Evolutionary conservation across 805 yeast species (phyloP), one percentile per base, ranked within the genome.

Genomic region (Saccharomyces jurei): DNA sequence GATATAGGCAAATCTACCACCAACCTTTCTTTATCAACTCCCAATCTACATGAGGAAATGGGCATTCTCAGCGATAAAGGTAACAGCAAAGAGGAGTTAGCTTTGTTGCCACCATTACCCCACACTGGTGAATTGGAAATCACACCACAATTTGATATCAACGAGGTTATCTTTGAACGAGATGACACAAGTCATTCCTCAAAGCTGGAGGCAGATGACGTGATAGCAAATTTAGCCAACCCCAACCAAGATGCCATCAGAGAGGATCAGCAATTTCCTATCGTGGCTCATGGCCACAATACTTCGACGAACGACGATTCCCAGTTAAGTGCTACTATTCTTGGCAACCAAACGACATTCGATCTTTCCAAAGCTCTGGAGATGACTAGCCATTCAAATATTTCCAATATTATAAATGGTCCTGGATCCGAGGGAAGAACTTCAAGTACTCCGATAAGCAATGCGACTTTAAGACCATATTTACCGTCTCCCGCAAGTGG

Each of bases 351-450:
- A 50, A 58, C 60, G 5, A 60, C 68, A 17, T 63, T 65, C 46
- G 67, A 66, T 56, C 58, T 66, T n/a, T 65, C 70, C 13, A 65
- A 65, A 51, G 69, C 70, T 5, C 52, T 66, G 32, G 66, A 66
- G 54, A 66, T 66, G 44, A n/a, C 62, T 62, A 25, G 44, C 25
- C 25, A 36, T 17, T 36, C 44, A 36, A 36, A 36, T 11, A 36
- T 36, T 17, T 9, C 25, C 25, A 36, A 36, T 4, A 36, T 36
- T 17, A 36, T 36, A 2, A n/a, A 31, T 14, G 14, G 17, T 17
- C 10, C 44, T 9, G 44, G 44, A 6, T 36, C 44, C 9, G 44
- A 36, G 4, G 44, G 44, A 9, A 36, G 44, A 36, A 17, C 22
- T 21, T 36, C 44, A 36, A 36, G 44, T 8, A 36, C 44, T 8